These are phyloP conservation scores for Zygnema cylindricum DNA, from an alignment of 139 green algal species.

Conservation along the genomic window DNA sequence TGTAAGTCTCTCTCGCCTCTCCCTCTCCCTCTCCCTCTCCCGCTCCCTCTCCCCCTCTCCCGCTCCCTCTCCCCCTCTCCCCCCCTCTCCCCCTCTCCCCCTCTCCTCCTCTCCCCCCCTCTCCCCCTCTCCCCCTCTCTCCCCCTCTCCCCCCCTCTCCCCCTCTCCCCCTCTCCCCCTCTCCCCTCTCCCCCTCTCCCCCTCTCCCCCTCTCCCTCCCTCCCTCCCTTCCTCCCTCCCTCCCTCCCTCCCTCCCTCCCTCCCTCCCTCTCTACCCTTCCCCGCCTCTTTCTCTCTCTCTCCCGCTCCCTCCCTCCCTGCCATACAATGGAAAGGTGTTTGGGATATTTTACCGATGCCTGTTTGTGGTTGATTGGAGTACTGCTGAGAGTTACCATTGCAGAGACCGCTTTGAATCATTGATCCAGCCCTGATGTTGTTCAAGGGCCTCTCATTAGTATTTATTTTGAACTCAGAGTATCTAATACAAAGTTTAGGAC, in stretches of 20 bases:
- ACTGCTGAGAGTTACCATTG: not conserved
- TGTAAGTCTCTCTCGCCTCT: slow-evolving; percentile 1
- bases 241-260: not conserved
- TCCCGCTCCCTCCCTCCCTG: not conserved
- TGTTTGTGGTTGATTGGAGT: not conserved
- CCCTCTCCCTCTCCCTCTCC: not conserved
- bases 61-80: not conserved
- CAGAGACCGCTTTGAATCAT: too few species aligned
- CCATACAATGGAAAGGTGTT: not conserved
- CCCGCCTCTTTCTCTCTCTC: not conserved
- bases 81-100: not conserved
- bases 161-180: not conserved
- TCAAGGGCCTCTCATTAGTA: not conserved
- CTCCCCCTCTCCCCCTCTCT: too few species aligned
- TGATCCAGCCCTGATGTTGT: not conserved
- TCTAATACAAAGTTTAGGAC: not conserved
- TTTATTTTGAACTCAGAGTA: not conserved
- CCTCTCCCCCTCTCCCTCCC: not conserved
- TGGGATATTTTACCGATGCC: not conserved
- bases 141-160: not conserved
- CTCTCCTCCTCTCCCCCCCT: not conserved
- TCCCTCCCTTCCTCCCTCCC: not conserved
- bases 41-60: not conserved
- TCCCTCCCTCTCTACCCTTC: not conserved
- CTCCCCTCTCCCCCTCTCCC: not conserved